Base-by-base conservation (phyloP, 345 rosid genomes). In the Syzygium grande region DNA sequence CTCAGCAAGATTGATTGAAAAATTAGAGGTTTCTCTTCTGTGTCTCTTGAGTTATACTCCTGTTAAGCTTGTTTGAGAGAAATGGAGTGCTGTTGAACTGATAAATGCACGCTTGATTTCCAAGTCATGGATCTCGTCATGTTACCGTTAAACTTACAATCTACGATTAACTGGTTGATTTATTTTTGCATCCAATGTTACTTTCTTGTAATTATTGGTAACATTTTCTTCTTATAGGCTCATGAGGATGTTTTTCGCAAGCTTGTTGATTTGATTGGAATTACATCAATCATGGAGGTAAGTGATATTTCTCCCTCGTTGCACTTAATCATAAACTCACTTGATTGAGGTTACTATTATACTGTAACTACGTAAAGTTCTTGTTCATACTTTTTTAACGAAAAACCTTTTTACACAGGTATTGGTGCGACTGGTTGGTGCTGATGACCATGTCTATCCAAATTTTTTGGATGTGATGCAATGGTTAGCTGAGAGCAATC, bases 281-380 rank as follows among this genome's bases (percentile, higher is more conserved):
- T 98, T 88, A 98, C 99, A 84, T 98, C 99, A 89, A 98, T 98
- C 92, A 97, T 96, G 99, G 99, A 98, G 99, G 99, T 98, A 92
- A 87, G 86, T 86, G 23, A 65, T 80, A 77, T 12, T 51, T 10
- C 27, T 19, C 77, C 89, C 84, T 52, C 78, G 86, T 87, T 77
- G 61, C 11, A 52, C 53, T 88, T 54, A 80, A 38, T 73, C 27
- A 65, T 87, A 65, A 87, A 84, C 85, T 65, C 55, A 38, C 52
- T 68, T 46, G 52, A 21, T 83, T 17, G 38, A 34, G 53, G 55
- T 51, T 65, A 19, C 11, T 21, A 65, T 43, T 27, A 10, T 41
- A 29, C 29, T 61, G 73, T 61, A n/a, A n/a, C 38, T 38, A 13
- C n/a, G 5, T 61, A 19, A n/a, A 19, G 15, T 22, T 53, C 77